Conservation (phyloP, 352 stramenopile species). For the Phytopythium litorale region DNA sequence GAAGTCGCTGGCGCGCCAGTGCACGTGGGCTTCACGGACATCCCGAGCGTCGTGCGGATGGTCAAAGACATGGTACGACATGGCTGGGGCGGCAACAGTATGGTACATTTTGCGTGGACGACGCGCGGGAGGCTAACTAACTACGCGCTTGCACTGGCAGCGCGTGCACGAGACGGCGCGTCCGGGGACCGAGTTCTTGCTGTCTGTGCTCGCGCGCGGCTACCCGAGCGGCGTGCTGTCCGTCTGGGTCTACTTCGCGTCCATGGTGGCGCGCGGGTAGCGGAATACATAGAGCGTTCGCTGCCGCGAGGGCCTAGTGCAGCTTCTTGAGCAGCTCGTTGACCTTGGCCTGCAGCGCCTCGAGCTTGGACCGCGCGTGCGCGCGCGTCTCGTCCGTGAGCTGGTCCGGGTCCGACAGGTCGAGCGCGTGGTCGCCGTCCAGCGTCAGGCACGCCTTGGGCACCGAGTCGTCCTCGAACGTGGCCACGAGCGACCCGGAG, state of each 20-base stretch:
- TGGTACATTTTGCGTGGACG: slow-evolving; percentile 6
- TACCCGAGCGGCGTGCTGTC: slow-evolving; percentile 88
- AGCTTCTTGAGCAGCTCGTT: slow-evolving; percentile 58
- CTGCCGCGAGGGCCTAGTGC: slow-evolving; percentile 15
- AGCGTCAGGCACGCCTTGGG: slow-evolving; percentile 52
- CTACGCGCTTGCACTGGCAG: slow-evolving; percentile 20
- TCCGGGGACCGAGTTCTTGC: slow-evolving; percentile 85
- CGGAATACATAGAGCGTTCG: neutral
- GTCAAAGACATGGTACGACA: slow-evolving; percentile 78
- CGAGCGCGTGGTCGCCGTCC: slow-evolving; percentile 52
- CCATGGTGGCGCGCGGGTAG: slow-evolving; percentile 27
- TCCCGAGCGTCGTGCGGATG: slow-evolving; percentile 65
- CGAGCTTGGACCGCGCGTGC: slow-evolving; percentile 53
- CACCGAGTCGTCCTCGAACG: slow-evolving; percentile 43
- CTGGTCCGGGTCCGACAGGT: slow-evolving; percentile 61
- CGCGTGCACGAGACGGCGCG: slow-evolving; percentile 89
- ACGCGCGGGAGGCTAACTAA: slow-evolving; percentile 2
- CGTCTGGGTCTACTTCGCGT: slow-evolving; percentile 91
- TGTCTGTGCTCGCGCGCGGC: slow-evolving; percentile 82
- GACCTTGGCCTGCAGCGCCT: slow-evolving; percentile 69
- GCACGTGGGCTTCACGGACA: slow-evolving; percentile 87
- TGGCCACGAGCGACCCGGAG: slow-evolving; percentile 50
- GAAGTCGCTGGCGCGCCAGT: slow-evolving; percentile 80
- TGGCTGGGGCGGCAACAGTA: neutral
- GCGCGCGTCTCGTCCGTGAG: slow-evolving; percentile 53